Evolutionary conservation across 225 moss, liverwort and hornwort genomes (phyloP).

Genomic region (Neckera pumila): DNA sequence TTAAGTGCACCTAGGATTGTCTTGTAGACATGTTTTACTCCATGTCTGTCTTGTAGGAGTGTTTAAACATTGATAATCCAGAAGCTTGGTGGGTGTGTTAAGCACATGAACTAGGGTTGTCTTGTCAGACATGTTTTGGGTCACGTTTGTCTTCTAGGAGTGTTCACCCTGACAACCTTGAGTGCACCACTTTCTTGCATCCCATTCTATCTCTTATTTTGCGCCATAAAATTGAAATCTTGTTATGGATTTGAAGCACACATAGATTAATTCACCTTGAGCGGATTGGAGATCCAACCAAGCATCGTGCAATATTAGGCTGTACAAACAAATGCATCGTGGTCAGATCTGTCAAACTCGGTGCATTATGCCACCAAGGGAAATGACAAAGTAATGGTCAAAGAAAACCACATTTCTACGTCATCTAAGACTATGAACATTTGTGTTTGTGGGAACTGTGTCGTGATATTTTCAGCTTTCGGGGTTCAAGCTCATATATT

Average conservation of each 20-base stretch:
- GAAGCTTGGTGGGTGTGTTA: neutral
- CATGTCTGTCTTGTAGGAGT: neutral
- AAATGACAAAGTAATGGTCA: conserved; percentile 13
- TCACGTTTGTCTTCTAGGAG: neutral
- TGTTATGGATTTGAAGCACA: neutral
- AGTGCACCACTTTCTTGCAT: neutral
- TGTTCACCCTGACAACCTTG: neutral
- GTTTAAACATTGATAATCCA: neutral
- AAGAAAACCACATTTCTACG: neutral
- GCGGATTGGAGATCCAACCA: neutral
- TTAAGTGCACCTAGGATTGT: neutral
- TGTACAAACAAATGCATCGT: neutral
- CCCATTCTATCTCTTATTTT: neutral
- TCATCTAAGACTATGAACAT: neutral
- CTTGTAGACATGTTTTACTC: neutral
- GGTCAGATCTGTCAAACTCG: neutral
- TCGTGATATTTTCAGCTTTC: neutral
- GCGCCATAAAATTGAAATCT: neutral
- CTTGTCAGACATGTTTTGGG: neutral
- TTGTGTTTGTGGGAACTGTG: neutral
- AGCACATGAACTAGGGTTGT: neutral
- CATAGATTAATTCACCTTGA: neutral
- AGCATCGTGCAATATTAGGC: neutral
- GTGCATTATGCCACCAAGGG: neutral
- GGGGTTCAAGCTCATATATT: neutral